Evolutionary conservation across 371 early-diverging fungal species (phyloP), one percentile per base, ranked within the genome.

Genomic region (Apophysomyces trapeziformis): DNA sequence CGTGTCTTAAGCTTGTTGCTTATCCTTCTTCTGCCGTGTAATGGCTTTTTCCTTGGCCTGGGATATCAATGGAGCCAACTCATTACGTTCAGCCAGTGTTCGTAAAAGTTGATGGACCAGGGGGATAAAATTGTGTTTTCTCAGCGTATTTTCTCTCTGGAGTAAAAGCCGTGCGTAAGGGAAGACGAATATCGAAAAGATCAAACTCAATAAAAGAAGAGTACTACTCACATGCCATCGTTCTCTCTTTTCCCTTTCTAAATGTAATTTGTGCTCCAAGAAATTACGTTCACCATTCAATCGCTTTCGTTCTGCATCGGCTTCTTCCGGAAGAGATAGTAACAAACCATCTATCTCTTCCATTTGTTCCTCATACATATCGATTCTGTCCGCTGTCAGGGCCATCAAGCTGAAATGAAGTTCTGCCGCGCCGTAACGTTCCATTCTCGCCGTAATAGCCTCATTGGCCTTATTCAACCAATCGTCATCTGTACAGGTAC

Each of bases 341-440:
- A 80, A 47, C 6, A 77, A 60, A 1, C 70, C 79, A 47, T 85
- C 83, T n/a, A 89, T 67, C 37, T 80, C 74, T 14, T 75, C 75
- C 13, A 89, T 78, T 38, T 85, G 78, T 36, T 88, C 78, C 50
- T 84, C 68, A 56, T 85, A 82, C 32, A 77, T 65, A 47, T 85
- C 87, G 43, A 85, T 76, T 41, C 88, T 86, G 65, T 91, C 90
- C 38, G 84, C 80, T 7, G 88, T 90, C 14, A 96, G 77, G 0
- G 95, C 95, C 93, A 96, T 90, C 67, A 96, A 74, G 72, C 92
- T 94, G 68, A 96, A 96, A 56, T 93, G 86, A 43, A 96, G 85
- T 73, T 95, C 95, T 9, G 83, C 76, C 4, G 75, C 68, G 9
- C 83, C 78, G 68, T 90, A 89, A 14, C 75, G 78, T 0, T 78